These are phyloP conservation scores for Amanita brunnescens DNA, from an alignment of 768 basidiomycete genomes.

Conservation along the genomic window DNA sequence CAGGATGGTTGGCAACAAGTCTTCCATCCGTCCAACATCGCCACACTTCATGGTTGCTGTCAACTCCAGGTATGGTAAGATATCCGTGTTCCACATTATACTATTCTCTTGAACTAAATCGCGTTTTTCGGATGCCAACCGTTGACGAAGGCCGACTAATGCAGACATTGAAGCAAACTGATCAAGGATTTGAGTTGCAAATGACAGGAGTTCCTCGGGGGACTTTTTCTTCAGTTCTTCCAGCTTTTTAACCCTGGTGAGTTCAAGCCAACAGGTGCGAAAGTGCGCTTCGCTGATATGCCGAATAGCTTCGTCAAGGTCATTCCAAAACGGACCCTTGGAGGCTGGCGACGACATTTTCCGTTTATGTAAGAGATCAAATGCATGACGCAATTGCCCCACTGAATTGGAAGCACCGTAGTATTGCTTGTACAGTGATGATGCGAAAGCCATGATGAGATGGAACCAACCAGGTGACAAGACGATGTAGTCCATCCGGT, in stretches of 20 bases:
- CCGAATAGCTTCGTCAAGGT: constrained; percentile 26
- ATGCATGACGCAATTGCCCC: constrained; percentile 20
- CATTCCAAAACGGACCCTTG: constrained; percentile 25
- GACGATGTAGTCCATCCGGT: constrained; percentile 27
- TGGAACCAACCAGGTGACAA: constrained; percentile 33
- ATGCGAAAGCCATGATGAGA: constrained; percentile 28
- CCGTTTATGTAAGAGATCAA: constrained; percentile 22
- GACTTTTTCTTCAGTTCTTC: no score
- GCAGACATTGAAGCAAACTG: no score
- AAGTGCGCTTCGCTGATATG: constrained; percentile 31
- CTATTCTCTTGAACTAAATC: constrained; percentile 15
- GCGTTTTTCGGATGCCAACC: neutral
- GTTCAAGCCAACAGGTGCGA: constrained; percentile 11
- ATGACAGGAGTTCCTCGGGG: no score
- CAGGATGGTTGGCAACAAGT: constrained; percentile 20
- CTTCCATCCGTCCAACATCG: constrained; percentile 28
- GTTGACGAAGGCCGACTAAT: neutral
- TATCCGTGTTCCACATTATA: constrained; percentile 27
- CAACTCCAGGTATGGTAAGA: constrained; percentile 28
- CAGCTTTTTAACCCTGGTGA: neutral
- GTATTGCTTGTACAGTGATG: constrained; percentile 34
- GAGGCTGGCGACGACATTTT: constrained; percentile 16
- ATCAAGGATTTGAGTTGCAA: no score
- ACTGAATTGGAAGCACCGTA: constrained; percentile 20
- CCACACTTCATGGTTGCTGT: constrained; percentile 26